Evolutionary conservation across 2,329 filamentous ascomycete species (phyloP), one percentile per base, ranked within the genome.

Genomic region (Colletotrichum brevisporum): DNA sequence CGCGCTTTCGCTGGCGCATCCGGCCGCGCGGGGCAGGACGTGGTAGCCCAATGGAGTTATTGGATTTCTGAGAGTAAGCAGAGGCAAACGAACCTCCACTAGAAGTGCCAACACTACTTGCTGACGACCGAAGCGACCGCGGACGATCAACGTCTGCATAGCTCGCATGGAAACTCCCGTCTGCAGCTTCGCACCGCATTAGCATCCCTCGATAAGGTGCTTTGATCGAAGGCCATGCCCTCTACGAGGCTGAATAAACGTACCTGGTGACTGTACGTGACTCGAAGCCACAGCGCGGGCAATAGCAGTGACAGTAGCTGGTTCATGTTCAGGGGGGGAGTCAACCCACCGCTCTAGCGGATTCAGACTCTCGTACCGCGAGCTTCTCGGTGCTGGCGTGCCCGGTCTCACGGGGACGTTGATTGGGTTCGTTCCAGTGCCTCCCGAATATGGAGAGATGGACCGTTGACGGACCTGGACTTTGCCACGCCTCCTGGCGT

Each of bases 391-490:
- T 6, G 55, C 54, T 10, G 60, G 65, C 16, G 59, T 67, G 1
- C 59, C 64, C 9, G 61, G 62, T 27, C 66, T 69, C 43, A 6
- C 16, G n/a, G 69, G 65, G 9, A 71, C 48, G 10, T 65, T 43
- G 18, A 69, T 24, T 5, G 65, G 60, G 21, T n/a, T 57, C 10
- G 59, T 48, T 6, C 39, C n/a, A 16, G n/a, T 56, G 27, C n/a
- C 62, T 26, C 60, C 80, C 75, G 43, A 55, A 24, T 59, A 57
- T 8, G 59, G 48, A 10, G 60, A 53, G 6, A 36, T 21, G 88
- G 80, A 81, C 66, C 80, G 82, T 73, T 62, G 45, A 24, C 60
- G 60, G 41, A 27, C n/a, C 27, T 83, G 83, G 61, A 86, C 84
- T 78, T 91, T 92, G 64, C 55, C 62, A 13, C 69, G 65, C 1